A percentile compares a stretch with the other conserved stretches of the same genome.
These are phyloP conservation scores for Lentinus tigrinus DNA, from an alignment of 768 basidiomycete species.

Conservation along the genomic window DNA sequence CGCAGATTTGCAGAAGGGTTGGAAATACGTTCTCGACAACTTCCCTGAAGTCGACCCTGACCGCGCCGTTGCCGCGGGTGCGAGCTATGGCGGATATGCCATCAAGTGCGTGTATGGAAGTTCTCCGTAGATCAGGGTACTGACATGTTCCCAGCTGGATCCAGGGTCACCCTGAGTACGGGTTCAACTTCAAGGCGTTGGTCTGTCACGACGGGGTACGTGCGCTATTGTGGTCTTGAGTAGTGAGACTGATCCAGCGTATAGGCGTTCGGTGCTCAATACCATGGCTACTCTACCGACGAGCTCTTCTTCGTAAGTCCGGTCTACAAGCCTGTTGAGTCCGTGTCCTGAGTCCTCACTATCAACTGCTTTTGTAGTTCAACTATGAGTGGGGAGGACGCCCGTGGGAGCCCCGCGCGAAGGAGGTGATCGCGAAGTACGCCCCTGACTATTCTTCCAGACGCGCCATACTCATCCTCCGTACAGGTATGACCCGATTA, in stretches of 20 bases:
- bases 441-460: constrained; percentile 15
- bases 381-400: constrained; percentile 86
- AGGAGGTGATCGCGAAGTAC: constrained; percentile 56
- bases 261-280: constrained; percentile 72
- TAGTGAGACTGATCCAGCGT: background rate
- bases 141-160: constrained; percentile 67
- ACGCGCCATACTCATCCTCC: background rate
- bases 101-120: constrained; percentile 59
- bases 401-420: constrained; percentile 68
- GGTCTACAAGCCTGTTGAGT: background rate
- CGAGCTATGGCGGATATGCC: constrained; percentile 60
- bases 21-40: constrained; percentile 63
- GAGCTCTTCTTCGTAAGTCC: constrained; percentile 83
- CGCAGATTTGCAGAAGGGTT: constrained; percentile 64
- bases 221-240: constrained; percentile 2
- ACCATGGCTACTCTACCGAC: constrained; percentile 88
- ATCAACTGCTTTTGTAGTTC: constrained; percentile 45
- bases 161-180: constrained; percentile 87
- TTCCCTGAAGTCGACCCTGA: constrained; percentile 76
- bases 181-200: constrained; percentile 87
- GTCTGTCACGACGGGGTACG: constrained; percentile 89
- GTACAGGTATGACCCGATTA: constrained; percentile 69
- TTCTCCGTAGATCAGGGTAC: background rate
- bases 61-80: constrained; percentile 55
- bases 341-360: background rate